phyloP scores from a whole-genome alignment of 768 basidiomycete species.

The Tylopilus vinaceipallidus region DNA sequence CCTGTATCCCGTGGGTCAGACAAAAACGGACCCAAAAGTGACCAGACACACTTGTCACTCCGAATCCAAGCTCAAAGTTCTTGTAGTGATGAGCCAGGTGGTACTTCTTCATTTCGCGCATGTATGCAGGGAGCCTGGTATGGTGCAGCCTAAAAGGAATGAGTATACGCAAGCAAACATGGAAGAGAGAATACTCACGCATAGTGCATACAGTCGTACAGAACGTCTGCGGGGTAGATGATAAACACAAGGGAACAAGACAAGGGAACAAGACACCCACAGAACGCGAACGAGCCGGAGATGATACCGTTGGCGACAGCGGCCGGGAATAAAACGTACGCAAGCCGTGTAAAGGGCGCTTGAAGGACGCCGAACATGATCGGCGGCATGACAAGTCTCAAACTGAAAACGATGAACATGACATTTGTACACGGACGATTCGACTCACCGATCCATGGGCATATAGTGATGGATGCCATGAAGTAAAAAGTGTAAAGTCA shows the following conservation, averaged over 20 bases:
- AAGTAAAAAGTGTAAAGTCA: constrained; percentile 86
- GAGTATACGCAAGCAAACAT: neutral
- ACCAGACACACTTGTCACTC: constrained; percentile 75
- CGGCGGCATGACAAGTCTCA: constrained; percentile 98
- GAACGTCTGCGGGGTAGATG: constrained; percentile 50
- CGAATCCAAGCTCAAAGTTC: constrained; percentile 96
- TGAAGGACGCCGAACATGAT: constrained; percentile 73
- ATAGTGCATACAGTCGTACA: constrained; percentile 92
- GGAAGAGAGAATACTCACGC: constrained; percentile 50
- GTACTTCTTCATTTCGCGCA: constrained; percentile 94
- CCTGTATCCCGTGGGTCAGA: constrained; percentile 38
- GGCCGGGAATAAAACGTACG: constrained; percentile 76
- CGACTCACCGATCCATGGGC: constrained; percentile 85
- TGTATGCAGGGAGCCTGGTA: constrained; percentile 78
- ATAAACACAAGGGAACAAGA: constrained; percentile 1
- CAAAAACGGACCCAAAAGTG: neutral
- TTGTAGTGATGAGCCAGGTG: constrained; percentile 98
- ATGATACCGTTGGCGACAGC: constrained; percentile 91
- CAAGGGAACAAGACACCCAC: constrained; percentile 40
- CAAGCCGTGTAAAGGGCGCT: constrained; percentile 84
- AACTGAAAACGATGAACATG: constrained; percentile 37
- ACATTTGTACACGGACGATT: neutral
- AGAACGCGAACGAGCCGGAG: constrained; percentile 72
- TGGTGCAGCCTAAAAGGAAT: constrained; percentile 65
- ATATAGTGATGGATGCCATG: constrained; percentile 98